Evolutionary conservation across 1,139 yeast genomes (phyloP).

Genomic region (Zygoascus meyerae): DNA sequence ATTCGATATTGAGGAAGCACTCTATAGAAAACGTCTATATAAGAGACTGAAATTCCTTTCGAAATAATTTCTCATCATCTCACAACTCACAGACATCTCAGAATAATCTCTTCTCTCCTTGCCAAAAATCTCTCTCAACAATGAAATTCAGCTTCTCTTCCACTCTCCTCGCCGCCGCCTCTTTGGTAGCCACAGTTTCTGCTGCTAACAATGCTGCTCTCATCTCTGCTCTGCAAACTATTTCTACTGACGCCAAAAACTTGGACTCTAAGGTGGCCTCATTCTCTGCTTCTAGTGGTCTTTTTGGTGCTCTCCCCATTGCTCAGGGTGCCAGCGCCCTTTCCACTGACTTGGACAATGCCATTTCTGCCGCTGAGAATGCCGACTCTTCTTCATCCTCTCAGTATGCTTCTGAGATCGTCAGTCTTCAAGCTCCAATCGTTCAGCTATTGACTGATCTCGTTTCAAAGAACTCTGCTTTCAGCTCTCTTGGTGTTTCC

Average conservation of each 20-base stretch:
- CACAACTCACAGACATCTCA: too few species aligned
- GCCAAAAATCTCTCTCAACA: conserved; percentile 15
- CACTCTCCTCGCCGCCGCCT: conserved; percentile 24
- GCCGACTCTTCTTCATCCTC: not conserved
- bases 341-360: conserved; percentile 12
- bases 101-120: too few species aligned
- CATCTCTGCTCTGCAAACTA: conserved; percentile 23
- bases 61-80: too few species aligned
- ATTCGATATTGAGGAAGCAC: too few species aligned
- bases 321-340: conserved; percentile 17
- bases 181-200: conserved; percentile 25
- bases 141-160: conserved; percentile 29
- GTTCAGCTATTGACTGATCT: conserved; percentile 14
- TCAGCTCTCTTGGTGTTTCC: conserved; percentile 16
- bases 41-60: too few species aligned
- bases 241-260: conserved; percentile 13
- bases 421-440: conserved; percentile 3
- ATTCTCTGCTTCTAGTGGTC: conserved; percentile 18
- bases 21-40: too few species aligned
- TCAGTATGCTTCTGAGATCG: not conserved
- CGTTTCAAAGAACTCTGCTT: conserved; percentile 12
- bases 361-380: conserved; percentile 7
- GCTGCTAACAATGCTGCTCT: conserved; percentile 25
- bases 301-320: conserved; percentile 22
- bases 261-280: conserved; percentile 13